Evolutionary conservation across 768 basidiomycete species (phyloP).

Genomic region (Russula griseocarnosa): DNA sequence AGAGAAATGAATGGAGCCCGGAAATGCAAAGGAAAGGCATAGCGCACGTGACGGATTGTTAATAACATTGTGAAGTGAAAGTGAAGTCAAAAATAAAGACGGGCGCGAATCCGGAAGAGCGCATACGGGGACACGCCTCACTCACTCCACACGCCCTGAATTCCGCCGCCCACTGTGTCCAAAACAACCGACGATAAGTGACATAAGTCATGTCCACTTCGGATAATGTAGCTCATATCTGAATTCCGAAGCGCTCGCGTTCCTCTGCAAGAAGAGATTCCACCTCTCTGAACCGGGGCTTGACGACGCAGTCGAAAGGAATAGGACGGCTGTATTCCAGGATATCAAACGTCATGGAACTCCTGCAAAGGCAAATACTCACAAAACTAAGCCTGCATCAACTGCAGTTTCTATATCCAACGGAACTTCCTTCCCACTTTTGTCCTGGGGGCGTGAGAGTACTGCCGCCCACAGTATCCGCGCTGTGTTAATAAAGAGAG

Average conservation of each 20-base stretch:
- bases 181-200: too few relatives aligned
- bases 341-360: background rate
- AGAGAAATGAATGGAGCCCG: too few relatives aligned
- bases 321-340: conserved; percentile 12
- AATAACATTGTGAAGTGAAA: too few relatives aligned
- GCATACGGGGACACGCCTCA: too few relatives aligned
- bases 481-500: conserved; percentile 28
- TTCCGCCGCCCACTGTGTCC: background rate
- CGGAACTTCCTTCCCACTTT: conserved; percentile 12
- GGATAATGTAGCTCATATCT: background rate
- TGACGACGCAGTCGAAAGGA: conserved; percentile 27
- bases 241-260: background rate
- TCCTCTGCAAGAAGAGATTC: conserved; percentile 7
- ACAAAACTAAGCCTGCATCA: background rate
- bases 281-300: conserved; percentile 25
- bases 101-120: too few relatives aligned
- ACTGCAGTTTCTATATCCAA: background rate
- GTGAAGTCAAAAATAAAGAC: too few relatives aligned
- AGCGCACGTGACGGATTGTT: too few relatives aligned
- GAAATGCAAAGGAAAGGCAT: too few relatives aligned
- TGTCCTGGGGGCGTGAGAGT: conserved; percentile 13
- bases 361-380: background rate
- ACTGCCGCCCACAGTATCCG: conserved; percentile 26
- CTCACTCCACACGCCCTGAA: too few relatives aligned
- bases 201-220: too few relatives aligned